Conservation (phyloP, 495 filamentous ascomycete genomes). For the Xylaria curta region DNA sequence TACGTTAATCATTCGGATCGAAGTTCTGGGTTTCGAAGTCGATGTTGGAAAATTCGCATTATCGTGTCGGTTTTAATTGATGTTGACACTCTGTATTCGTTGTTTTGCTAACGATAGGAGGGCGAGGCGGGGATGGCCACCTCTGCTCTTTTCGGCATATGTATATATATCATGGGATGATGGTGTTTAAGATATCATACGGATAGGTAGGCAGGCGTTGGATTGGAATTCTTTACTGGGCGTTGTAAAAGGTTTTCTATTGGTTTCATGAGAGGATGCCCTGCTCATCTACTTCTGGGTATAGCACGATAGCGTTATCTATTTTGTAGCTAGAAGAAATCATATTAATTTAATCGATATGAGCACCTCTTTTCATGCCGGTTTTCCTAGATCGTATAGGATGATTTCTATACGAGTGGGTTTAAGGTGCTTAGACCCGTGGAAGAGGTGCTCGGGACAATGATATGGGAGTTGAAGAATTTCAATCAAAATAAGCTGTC, state of each 20-base stretch:
- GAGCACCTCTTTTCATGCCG: too few relatives aligned
- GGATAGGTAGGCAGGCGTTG: constrained; percentile 4
- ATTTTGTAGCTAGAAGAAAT: background rate
- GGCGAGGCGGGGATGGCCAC: too few relatives aligned
- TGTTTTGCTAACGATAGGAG: background rate
- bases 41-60: background rate
- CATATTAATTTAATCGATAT: background rate
- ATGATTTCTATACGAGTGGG: background rate
- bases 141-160: background rate
- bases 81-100: background rate
- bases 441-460: too few relatives aligned
- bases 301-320: background rate
- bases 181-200: background rate
- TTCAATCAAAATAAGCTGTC: too few relatives aligned
- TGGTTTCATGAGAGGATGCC: background rate
- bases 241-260: background rate
- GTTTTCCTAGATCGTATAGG: background rate
- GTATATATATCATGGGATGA: constrained; percentile 10
- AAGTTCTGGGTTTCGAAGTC: background rate
- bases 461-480: too few relatives aligned
- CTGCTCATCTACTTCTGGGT: background rate
- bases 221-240: background rate
- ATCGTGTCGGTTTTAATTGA: background rate
- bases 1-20: background rate
- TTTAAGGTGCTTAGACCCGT: too few relatives aligned